Base-by-base conservation (phyloP, 441 rosid species). In the Syzygium syzygioides region DNA sequence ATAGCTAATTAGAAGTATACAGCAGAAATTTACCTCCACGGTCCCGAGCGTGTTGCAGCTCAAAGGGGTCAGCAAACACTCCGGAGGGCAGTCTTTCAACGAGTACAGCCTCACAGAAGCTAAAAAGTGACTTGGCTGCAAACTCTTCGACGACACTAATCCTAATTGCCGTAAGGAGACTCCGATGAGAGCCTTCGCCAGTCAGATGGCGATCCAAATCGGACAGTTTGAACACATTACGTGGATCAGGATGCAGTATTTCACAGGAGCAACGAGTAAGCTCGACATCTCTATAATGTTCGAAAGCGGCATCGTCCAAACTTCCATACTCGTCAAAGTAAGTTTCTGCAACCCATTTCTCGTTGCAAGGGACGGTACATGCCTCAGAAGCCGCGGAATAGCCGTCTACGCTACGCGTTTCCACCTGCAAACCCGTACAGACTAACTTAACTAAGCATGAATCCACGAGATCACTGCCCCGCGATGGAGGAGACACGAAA, bases 121-220 rank as follows among this genome's bases (percentile, higher is more conserved):
- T 89, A 79, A 55, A 14, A 37, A 90, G 91, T 26, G 83, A 90
- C 91, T 87, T 52, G 86, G 91, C 71, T 86, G 54, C 66, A 71
- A 87, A 85, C 66, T 87, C 90, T 62, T 90, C 88, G 68, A 89
- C 89, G 87, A 87, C 85, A 48, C 89, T 89, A 88, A 95, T 86
- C 90, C 91, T 92, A 86, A 97, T 79, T 13, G 94, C 90, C 62
- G 96, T 93, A 45, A 91, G 91, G 13, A 98, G 92, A 88, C 76
- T 95, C 26, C 97, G 98, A 92, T 96, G 99, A 86, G 97, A 96
- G 86, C 99, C 99, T 92, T 97, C 98, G 71, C 98, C 98, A 14
- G 91, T 90, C 88, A 96, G 91, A 89, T 86, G 68, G 89, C 91
- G 95, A 50, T 91, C 37, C 28, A 92, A 87, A 89, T 93, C 87